These are phyloP conservation scores for Pascua guehoae DNA, from an alignment of 1,284 basidiomycete species.

Conservation along the genomic window DNA sequence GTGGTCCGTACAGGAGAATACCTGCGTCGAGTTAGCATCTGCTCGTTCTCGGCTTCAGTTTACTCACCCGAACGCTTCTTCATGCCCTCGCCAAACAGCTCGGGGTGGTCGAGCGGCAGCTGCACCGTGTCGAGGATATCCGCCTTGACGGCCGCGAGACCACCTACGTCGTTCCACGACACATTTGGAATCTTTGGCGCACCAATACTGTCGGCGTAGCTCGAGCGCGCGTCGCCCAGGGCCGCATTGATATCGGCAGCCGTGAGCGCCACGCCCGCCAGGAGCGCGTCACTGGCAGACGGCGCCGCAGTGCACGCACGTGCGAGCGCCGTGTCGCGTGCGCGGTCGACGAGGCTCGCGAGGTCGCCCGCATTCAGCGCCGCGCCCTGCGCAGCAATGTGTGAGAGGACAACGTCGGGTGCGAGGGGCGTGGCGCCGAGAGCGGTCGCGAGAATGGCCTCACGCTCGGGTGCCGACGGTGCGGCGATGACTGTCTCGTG, in stretches of 20 bases:
- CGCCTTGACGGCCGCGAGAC: slow-evolving; percentile 78
- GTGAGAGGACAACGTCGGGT: slow-evolving; percentile 71
- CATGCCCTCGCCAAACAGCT: slow-evolving; percentile 85
- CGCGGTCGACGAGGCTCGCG: slow-evolving; percentile 63
- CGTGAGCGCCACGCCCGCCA: slow-evolving; percentile 61
- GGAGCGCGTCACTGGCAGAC: slow-evolving; percentile 22
- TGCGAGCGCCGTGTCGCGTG: slow-evolving; percentile 61
- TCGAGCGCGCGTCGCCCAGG: slow-evolving; percentile 68
- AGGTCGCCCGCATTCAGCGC: slow-evolving; percentile 85
- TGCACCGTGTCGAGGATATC: slow-evolving; percentile 98
- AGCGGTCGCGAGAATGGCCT: slow-evolving; percentile 60
- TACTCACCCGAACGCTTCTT: slow-evolving; percentile 87
- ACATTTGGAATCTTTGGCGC: slow-evolving; percentile 96
- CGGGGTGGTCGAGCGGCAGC: slow-evolving; percentile 88
- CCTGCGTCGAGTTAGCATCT: slow-evolving; percentile 53
- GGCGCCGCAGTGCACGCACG: slow-evolving; percentile 40
- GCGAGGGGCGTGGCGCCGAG: slow-evolving; percentile 57
- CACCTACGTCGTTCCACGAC: slow-evolving; percentile 97
- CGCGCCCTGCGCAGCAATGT: slow-evolving; percentile 83
- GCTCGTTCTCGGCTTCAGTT: neutral
- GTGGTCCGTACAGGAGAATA: slow-evolving; percentile 74
- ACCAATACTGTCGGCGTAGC: slow-evolving; percentile 89
- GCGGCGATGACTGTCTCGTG: slow-evolving; percentile 78
- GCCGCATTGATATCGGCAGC: slow-evolving; percentile 70
- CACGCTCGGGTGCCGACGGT: slow-evolving; percentile 71